These are phyloP conservation scores for Zea mays DNA, from an alignment of 176 grass and related monocot genomes.

Conservation along the genomic window DNA sequence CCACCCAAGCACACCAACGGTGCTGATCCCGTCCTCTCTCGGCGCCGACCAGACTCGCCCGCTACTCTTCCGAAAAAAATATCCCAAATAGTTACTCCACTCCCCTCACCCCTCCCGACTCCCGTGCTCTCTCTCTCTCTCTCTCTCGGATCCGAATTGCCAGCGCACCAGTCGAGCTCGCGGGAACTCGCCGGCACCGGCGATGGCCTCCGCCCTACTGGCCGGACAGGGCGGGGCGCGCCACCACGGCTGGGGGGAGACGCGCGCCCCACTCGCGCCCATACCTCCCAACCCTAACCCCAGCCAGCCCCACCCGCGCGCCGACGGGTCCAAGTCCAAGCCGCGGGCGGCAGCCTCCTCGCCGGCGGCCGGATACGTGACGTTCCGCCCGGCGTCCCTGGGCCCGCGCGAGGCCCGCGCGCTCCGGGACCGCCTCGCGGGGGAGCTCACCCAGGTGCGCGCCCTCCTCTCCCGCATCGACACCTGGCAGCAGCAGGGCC, in stretches of 20 bases:
- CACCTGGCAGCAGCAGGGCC: slow-evolving; percentile 46
- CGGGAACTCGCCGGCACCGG: slow-evolving; percentile 38
- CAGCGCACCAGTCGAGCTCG: slow-evolving; percentile 15
- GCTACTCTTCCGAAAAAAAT: slow-evolving; percentile 1
- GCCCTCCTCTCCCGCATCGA: slow-evolving; percentile 69
- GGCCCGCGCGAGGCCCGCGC: slow-evolving; percentile 50
- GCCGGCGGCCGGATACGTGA: slow-evolving; percentile 17
- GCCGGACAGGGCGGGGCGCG: slow-evolving; percentile 51
- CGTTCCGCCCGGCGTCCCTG: slow-evolving; percentile 37
- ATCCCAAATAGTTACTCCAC: background rate
- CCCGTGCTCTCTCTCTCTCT: background rate
- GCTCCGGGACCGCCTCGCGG: slow-evolving; percentile 57
- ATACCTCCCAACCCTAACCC: slow-evolving; percentile 56
- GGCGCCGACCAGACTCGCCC: background rate
- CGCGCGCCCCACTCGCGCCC: slow-evolving; percentile 39
- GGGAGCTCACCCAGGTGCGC: slow-evolving; percentile 78
- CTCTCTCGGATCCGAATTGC: slow-evolving; percentile 38
- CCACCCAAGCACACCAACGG: background rate
- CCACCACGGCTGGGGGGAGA: slow-evolving; percentile 48
- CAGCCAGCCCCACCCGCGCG: slow-evolving; percentile 26
- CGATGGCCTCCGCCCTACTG: slow-evolving; percentile 79
- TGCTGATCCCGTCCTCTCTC: background rate
- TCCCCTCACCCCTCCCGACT: background rate
- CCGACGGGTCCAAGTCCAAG: slow-evolving; percentile 32
- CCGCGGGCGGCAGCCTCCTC: background rate